Evolutionary conservation across 306 rosid genomes (phyloP).

Genomic region (Alnus rubra): DNA sequence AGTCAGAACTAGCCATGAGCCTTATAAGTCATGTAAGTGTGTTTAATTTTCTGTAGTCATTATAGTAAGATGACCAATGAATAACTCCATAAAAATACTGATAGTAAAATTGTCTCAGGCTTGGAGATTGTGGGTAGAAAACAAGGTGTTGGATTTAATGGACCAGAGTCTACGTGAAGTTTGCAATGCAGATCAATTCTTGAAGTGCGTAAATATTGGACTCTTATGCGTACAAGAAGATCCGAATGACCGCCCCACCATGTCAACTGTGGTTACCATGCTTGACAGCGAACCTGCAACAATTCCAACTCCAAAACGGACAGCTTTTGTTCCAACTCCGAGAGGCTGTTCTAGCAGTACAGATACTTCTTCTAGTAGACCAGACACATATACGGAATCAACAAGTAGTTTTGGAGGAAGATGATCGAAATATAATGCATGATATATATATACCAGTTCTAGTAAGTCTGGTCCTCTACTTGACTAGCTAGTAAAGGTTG

Average conservation of each 20-base stretch:
- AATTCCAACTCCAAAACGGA: too few relatives aligned
- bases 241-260: constrained; percentile 47
- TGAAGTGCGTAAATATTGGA: constrained; percentile 39
- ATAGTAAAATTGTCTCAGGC: constrained; percentile 27
- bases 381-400: constrained; percentile 22
- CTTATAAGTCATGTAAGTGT: constrained; percentile 56
- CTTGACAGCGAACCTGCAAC: constrained; percentile 48
- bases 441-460: neutral
- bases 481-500: too few relatives aligned
- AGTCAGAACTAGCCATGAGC: constrained; percentile 34
- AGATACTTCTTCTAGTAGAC: too few relatives aligned
- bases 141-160: constrained; percentile 44
- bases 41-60: neutral
- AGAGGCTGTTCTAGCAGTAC: too few relatives aligned
- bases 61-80: too few relatives aligned
- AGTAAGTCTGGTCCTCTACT: too few relatives aligned
- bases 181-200: constrained; percentile 28
- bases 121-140: constrained; percentile 53
- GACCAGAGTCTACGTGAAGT: constrained; percentile 34
- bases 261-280: constrained; percentile 42
- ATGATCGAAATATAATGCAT: constrained; percentile 16
- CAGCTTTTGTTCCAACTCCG: too few relatives aligned
- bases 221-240: constrained; percentile 58
- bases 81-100: too few relatives aligned
- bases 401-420: constrained; percentile 27